Conservation (phyloP, 192 early-diverging fungal genomes). For the Coemansia asiatica region DNA sequence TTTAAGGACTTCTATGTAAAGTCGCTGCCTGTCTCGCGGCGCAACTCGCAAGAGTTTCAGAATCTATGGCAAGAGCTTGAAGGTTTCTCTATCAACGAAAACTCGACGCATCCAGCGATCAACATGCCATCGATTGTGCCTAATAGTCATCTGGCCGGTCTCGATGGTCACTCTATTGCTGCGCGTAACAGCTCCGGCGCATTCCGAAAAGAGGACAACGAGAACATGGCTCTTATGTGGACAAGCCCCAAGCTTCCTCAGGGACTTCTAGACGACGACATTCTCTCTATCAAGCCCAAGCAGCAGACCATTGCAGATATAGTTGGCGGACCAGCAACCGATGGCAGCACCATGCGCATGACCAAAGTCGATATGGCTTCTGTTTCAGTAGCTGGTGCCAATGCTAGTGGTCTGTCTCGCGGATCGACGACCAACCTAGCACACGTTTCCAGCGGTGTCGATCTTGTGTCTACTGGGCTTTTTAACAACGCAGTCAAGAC, state of each 20-base stretch:
- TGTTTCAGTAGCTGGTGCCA: constrained; percentile 5
- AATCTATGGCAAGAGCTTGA: constrained; percentile 54
- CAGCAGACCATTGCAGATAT: not conserved
- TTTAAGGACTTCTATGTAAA: constrained; percentile 53
- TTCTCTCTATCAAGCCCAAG: constrained; percentile 15
- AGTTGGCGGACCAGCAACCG: not conserved
- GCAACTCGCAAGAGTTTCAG: constrained; percentile 69
- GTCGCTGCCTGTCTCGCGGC: constrained; percentile 68
- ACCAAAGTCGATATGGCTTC: not conserved
- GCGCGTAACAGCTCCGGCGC: constrained; percentile 37
- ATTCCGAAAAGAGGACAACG: constrained; percentile 22
- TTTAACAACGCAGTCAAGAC: not conserved
- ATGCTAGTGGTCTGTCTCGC: not conserved
- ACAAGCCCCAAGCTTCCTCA: constrained; percentile 54
- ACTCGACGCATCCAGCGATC: constrained; percentile 11
- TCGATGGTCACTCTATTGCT: constrained; percentile 38
- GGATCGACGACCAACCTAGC: not conserved
- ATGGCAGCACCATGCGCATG: not conserved
- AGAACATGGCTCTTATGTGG: constrained; percentile 21
- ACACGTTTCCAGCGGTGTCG: constrained; percentile 18
- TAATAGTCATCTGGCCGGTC: constrained; percentile 13
- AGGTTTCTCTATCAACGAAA: constrained; percentile 47
- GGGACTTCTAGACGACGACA: constrained; percentile 49
- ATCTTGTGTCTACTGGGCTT: constrained; percentile 9
- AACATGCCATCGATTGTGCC: constrained; percentile 1